Conservation (phyloP, 2,329 filamentous ascomycete genomes). For the Phyllosticta ampelicida region DNA sequence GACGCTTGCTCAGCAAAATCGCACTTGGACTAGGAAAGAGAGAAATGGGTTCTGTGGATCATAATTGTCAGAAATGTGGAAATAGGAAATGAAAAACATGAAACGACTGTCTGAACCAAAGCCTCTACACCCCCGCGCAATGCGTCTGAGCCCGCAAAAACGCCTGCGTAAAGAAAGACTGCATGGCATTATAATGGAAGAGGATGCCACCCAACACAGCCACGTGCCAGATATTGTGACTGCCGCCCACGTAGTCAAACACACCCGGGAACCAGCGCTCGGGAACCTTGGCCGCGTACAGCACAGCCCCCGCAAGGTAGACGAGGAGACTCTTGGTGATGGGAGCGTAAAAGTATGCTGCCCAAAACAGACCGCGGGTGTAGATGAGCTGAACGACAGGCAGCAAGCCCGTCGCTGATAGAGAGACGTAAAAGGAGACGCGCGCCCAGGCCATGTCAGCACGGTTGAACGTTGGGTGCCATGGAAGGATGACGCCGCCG, state of each 20-base stretch:
- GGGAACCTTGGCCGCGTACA: constrained; percentile 87
- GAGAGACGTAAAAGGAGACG: constrained; percentile 80
- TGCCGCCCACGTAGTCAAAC: constrained; percentile 92
- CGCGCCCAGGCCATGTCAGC: constrained; percentile 86
- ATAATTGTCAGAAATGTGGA: neutral
- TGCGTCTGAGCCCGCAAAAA: constrained; percentile 26
- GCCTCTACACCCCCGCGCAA: constrained; percentile 14
- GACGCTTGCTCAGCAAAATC: neutral
- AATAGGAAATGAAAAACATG: neutral
- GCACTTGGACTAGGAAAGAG: neutral
- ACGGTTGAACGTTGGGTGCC: constrained; percentile 92
- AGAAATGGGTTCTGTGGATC: neutral
- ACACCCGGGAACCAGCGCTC: constrained; percentile 86
- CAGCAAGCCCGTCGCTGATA: constrained; percentile 79
- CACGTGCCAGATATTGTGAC: constrained; percentile 95
- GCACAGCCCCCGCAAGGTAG: constrained; percentile 70
- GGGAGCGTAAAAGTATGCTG: constrained; percentile 80
- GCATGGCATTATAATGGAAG: constrained; percentile 97
- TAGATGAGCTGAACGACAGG: constrained; percentile 75
- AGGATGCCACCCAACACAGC: constrained; percentile 90
- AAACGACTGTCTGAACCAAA: neutral
- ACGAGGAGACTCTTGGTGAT: constrained; percentile 78
- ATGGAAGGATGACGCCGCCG: constrained; percentile 82
- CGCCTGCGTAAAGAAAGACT: constrained; percentile 68
- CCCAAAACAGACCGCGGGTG: constrained; percentile 68